These are phyloP conservation scores for Arbutus unedo DNA, from an alignment of 148 eudicot genomes.

Conservation along the genomic window DNA sequence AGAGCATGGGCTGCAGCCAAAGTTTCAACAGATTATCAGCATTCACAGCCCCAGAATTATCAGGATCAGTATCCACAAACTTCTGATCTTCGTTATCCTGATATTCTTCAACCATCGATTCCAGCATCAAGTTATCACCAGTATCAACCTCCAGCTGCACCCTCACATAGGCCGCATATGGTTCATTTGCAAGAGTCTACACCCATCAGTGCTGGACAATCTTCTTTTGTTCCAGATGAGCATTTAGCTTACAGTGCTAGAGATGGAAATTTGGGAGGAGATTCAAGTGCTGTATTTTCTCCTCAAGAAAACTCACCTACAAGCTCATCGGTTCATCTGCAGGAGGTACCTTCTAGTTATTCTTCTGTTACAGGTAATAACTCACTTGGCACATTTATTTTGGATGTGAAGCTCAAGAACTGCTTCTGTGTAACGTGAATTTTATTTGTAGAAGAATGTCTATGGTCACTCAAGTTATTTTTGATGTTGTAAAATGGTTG, in stretches of 20 bases:
- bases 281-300: slow-evolving; percentile 43
- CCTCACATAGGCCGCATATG: slow-evolving; percentile 33
- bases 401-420: slow-evolving; percentile 38
- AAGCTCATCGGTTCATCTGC: slow-evolving; percentile 74
- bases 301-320: slow-evolving; percentile 50
- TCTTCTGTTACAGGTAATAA: slow-evolving; percentile 94
- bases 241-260: slow-evolving; percentile 45
- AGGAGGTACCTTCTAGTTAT: slow-evolving; percentile 99
- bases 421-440: slow-evolving; percentile 16
- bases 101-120: slow-evolving; percentile 38
- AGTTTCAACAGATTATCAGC: slow-evolving; percentile 57
- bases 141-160: slow-evolving; percentile 44
- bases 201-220: slow-evolving; percentile 41
- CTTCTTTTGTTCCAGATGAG: slow-evolving; percentile 52
- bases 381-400: slow-evolving; percentile 46
- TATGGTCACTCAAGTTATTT: background rate
- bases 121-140: slow-evolving; percentile 55
- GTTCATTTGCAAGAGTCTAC: slow-evolving; percentile 53
- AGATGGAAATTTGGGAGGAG: slow-evolving; percentile 50
- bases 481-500: background rate
- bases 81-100: slow-evolving; percentile 46
- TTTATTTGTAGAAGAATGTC: background rate
- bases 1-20: slow-evolving; percentile 93
- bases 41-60: slow-evolving; percentile 53
- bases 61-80: slow-evolving; percentile 57